A percentile compares a stretch with the other conserved stretches of the same genome.
Conservation (phyloP, 1,284 basidiomycete genomes). For the Apiotrichum gracile region DNA sequence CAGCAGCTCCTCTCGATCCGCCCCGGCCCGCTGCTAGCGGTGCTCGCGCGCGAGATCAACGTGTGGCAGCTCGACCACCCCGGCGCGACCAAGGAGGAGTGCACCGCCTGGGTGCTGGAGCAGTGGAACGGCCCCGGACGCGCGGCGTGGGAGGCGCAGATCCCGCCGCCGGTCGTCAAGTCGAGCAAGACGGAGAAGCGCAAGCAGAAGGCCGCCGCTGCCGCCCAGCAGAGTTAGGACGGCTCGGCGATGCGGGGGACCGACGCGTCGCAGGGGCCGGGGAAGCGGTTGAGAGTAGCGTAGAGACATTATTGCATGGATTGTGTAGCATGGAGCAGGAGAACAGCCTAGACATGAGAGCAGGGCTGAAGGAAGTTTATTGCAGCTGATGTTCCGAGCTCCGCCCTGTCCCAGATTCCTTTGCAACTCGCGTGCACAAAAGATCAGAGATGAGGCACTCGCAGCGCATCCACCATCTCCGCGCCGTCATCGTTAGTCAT, state of each 20-base stretch:
- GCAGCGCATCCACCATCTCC: no score
- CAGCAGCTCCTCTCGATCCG: constrained; percentile 54
- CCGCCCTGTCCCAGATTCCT: no score
- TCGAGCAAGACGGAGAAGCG: constrained; percentile 11
- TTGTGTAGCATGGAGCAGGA: no score
- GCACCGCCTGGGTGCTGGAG: constrained; percentile 59
- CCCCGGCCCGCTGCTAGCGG: constrained; percentile 64
- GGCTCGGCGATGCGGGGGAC: constrained; percentile 3
- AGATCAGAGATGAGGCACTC: no score
- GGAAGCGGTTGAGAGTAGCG: neutral
- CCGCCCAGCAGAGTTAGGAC: neutral
- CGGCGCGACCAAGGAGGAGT: constrained; percentile 58
- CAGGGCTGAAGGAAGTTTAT: no score
- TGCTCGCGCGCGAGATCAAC: constrained; percentile 60
- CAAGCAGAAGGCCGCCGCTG: neutral
- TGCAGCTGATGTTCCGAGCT: no score
- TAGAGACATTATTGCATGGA: neutral
- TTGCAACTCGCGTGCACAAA: no score
- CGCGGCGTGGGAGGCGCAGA: constrained; percentile 8
- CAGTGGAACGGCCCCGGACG: constrained; percentile 27
- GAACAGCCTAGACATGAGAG: no score
- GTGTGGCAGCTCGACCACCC: constrained; percentile 81
- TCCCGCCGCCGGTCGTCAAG: constrained; percentile 7
- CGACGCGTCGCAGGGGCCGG: constrained; percentile 1
- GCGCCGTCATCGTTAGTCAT: no score